Conservation (phyloP, 805 yeast genomes). For the Kuraishia piskuri region DNA sequence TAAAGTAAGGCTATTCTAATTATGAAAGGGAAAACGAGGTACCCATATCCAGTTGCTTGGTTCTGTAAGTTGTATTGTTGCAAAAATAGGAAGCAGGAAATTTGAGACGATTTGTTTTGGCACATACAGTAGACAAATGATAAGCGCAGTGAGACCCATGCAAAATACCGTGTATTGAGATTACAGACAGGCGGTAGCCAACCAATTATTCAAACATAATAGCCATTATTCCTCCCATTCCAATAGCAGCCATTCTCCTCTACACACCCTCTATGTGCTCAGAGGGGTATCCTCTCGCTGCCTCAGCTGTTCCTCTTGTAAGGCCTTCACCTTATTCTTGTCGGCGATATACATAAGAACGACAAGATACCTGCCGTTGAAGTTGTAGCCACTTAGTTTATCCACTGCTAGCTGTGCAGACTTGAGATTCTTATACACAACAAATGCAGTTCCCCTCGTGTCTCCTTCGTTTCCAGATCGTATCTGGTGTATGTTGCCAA, state of each 20-base stretch:
- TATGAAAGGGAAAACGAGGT: no score
- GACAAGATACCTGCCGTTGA: conserved; percentile 49
- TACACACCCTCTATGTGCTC: neutral
- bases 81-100: no score
- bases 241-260: neutral
- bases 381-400: conserved; percentile 53
- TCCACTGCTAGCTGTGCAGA: conserved; percentile 43
- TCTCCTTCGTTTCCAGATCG: conserved; percentile 30
- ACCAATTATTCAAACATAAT: neutral
- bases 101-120: no score
- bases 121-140: neutral
- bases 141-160: neutral
- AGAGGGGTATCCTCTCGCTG: neutral
- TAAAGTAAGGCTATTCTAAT: no score
- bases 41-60: no score
- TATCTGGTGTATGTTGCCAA: conserved; percentile 49
- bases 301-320: conserved; percentile 8
- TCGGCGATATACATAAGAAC: conserved; percentile 40
- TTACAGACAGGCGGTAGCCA: neutral
- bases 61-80: no score
- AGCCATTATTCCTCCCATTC: no score
- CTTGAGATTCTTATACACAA: conserved; percentile 39
- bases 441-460: conserved; percentile 44
- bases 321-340: conserved; percentile 17
- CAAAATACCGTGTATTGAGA: neutral